Evolutionary conservation across 306 rosid genomes (phyloP), one percentile per base, ranked within the genome.

Genomic region (Begonia peltatifolia): DNA sequence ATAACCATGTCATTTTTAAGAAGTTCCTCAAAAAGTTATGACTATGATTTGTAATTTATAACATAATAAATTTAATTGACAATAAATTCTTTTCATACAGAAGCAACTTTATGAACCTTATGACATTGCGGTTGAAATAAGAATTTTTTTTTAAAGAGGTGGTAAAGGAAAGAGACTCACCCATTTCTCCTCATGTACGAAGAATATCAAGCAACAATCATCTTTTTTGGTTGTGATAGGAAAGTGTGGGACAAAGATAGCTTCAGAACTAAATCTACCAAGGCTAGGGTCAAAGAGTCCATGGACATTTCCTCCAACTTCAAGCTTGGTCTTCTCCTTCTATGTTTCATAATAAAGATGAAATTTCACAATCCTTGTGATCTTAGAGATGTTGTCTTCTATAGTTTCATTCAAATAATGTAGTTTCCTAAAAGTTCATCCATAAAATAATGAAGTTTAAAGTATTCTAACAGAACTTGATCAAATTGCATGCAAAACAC

Each of bases 211-310:
- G 79, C 76, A 85, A 67, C 97, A 95, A 69, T 85, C 95, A 69
- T 89, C 97, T 85, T 89, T 94, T 75, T 74, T 78, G 12, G 95
- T 35, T 10, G 59, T 64, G 38, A 84, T 90, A 9, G 90, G 83
- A 30, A 71, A 58, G 7, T 79, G 74, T 1, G 95, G 97, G 53
- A 85, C 90, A 78, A 68, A 89, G 59, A 89, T 12, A 60, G 90
- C 94, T 62, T 89, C 97, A 10, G 94, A 89, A 49, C 97, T 89
- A 63, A 72, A 89, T 67, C 70, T 77, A 14, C 77, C 82, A 20
- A 72, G 84, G 63, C 97, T 95, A 63, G 85, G 71, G 61, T 85
- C 95, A 57, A 76, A 82, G 38, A 85, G 59, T 42, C 97, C 95
- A 55, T 64, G 72, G 66, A 85, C 78, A 65, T 76, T 85, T 62